A percentile compares a stretch with the other conserved stretches of the same genome.
phyloP scores from a whole-genome alignment of 140 eudicot genomes.

The Stevia rebaudiana region DNA sequence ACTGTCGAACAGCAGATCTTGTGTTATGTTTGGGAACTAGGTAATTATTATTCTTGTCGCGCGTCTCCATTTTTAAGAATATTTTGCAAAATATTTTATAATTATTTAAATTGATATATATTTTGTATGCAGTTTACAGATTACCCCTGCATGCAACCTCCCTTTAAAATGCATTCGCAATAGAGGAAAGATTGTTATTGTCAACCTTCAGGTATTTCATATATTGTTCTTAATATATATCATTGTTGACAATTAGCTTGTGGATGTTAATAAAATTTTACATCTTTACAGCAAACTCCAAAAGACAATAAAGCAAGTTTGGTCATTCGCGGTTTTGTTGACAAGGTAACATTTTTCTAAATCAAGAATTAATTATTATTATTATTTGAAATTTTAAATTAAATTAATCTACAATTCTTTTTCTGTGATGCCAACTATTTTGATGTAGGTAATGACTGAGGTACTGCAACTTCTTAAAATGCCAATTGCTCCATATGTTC shows the following conservation, averaged over 20 bases:
- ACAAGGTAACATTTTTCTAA: conserved; percentile 44
- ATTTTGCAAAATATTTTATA: neutral
- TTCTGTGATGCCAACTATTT: conserved; percentile 3
- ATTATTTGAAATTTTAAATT: too few relatives aligned
- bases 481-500: conserved; percentile 65
- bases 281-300: conserved; percentile 53
- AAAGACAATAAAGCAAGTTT: conserved; percentile 66
- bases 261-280: conserved; percentile 4
- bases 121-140: conserved; percentile 58
- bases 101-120: neutral
- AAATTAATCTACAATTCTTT: neutral
- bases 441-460: conserved; percentile 51
- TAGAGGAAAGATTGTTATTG: conserved; percentile 64
- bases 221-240: neutral
- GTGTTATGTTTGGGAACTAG: conserved; percentile 78
- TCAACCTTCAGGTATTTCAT: conserved; percentile 65
- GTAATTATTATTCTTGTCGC: conserved; percentile 17
- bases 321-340: conserved; percentile 67
- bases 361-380: neutral
- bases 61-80: neutral
- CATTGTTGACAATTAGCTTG: conserved; percentile 5
- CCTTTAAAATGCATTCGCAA: conserved; percentile 55
- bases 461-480: conserved; percentile 47
- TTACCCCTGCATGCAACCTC: conserved; percentile 78
- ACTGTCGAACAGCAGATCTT: conserved; percentile 58